A percentile compares a stretch with the other conserved stretches of the same genome.
These are phyloP conservation scores for Colletotrichum endophyticum DNA, from an alignment of 2,329 filamentous ascomycete genomes.

Conservation along the genomic window DNA sequence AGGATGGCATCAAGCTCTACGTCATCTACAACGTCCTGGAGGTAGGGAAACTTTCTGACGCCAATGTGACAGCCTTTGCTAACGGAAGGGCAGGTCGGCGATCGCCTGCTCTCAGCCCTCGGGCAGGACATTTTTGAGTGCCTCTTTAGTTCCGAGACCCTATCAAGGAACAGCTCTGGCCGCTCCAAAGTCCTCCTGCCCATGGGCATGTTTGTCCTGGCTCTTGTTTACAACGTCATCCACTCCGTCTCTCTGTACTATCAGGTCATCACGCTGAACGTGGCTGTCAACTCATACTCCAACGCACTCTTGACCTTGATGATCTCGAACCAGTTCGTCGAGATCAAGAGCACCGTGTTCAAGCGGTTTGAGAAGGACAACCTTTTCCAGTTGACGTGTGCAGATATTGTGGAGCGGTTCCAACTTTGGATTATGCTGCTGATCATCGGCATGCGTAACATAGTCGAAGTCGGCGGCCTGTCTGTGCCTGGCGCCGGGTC, in stretches of 20 bases:
- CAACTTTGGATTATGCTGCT: slow-evolving; percentile 97
- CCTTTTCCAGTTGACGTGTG: slow-evolving; percentile 93
- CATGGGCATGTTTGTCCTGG: slow-evolving; percentile 88
- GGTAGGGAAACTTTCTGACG: slow-evolving; percentile 41
- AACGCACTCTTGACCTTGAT: slow-evolving; percentile 92
- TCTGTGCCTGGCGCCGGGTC: slow-evolving; percentile 63
- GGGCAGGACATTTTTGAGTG: slow-evolving; percentile 97
- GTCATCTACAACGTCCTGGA: slow-evolving; percentile 99
- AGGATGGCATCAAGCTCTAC: slow-evolving; percentile 97
- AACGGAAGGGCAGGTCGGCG: slow-evolving; percentile 62
- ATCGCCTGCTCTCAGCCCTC: slow-evolving; percentile 86
- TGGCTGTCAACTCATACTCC: slow-evolving; percentile 97
- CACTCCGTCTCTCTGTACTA: slow-evolving; percentile 93
- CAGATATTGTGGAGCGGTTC: slow-evolving; percentile 95
- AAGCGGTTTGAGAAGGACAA: slow-evolving; percentile 99
- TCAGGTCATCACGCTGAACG: slow-evolving; percentile 96
- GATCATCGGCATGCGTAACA: slow-evolving; percentile 94
- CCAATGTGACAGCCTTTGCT: neutral
- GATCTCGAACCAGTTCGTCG: slow-evolving; percentile 97
- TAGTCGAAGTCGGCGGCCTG: slow-evolving; percentile 91
- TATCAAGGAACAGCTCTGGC: slow-evolving; percentile 86
- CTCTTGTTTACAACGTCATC: slow-evolving; percentile 84
- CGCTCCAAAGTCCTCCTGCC: slow-evolving; percentile 90
- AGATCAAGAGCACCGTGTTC: slow-evolving; percentile 98
- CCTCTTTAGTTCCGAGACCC: slow-evolving; percentile 88